Base-by-base conservation (phyloP, 495 filamentous ascomycete genomes). In the Letharia columbiana region DNA sequence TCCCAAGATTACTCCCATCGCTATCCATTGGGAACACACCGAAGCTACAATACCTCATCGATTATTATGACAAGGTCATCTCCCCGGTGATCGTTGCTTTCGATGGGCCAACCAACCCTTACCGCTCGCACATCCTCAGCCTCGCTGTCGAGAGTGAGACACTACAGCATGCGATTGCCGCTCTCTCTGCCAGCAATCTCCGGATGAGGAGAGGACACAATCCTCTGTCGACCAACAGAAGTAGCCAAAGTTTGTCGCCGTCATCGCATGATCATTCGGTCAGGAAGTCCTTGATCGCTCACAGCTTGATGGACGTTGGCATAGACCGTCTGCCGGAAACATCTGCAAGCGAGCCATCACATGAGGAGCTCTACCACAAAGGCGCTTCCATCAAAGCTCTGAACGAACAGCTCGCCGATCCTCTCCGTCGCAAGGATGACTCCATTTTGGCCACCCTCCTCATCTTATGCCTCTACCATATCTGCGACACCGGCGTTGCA, bases 21-120 rank as follows among this genome's bases (percentile, higher is more conserved):
- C 72, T 79, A 54, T 77, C 78, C 0, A 76, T 82, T 35, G 81
- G 81, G 15, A 78, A 77, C 10, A 82, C 85, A 8, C 84, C 82
- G 13, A 81, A 85, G 39, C 77, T 86, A 49, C 80, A 80, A 70
- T 84, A 81, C 67, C 77, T 88, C 40, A 82, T 84, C 69, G 82
- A 80, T 66, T 84, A 84, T 66, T 84, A 94, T 75, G 87, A 92
- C 64, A 93, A 92, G 71, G 87, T 89, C 68, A 91, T 98, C 75
- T 94, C 92, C 67, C 89, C 91, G 0, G 88, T 90, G 67, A 89
- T 96, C 70, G 91, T 97, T 20, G 88, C 91, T 58, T 94, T 96
- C 76, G 93, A 98, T 72, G 86, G 86, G 12, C 88, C 90, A 13
- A 84, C 78, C 18, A 89, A 97, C 71, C 93, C 93, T 2, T 98